Base-by-base conservation (phyloP, 1,139 yeast species). In the Sugiyamaella paludigena region DNA sequence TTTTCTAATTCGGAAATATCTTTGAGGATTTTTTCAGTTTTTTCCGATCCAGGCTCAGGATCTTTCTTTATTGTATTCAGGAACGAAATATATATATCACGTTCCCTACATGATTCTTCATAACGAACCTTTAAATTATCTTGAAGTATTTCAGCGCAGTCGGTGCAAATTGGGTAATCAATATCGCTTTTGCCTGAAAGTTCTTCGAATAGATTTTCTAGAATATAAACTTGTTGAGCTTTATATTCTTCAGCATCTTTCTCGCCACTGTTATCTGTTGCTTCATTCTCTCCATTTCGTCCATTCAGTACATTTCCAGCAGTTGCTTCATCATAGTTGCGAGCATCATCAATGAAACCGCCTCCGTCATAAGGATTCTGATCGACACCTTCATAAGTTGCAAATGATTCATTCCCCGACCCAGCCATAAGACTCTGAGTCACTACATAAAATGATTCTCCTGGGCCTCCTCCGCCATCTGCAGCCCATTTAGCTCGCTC, bases 111-210 rank as follows among this genome's bases (percentile, higher is more conserved):
- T 10, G 83, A 77, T 52, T 82, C 87, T 52, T 86, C 92, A 63
- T 85, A 87, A 58, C 84, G 83, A 26, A 73, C 67, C 59, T 83
- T 84, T 64, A 88, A 75, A 51, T 82, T 83, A n/a, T 79, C 82
- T 4, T 85, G 73, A 29, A 91, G 66, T 28, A 78, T 64, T 39
- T 76, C 80, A 2, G 95, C 87, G 65, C 98, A 92, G 44, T 91
- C 98, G 31, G 76, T 75, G 58, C 98, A 91, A 12, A 94, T 79
- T 0, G 98, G 98, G 61, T 87, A 81, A 55, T 87, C 95, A n/a
- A 91, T 76, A 52, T 84, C 89, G 47, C 84, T 83, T 54, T 84
- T 83, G 8, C 81, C 81, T 27, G 79, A 83, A 57, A 80, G 74
- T 1, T 87, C 76, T 56, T 82, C 83, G 58, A 80, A 82, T 7